These are phyloP conservation scores for Picea abies DNA, from an alignment of 83 land plant species.

Conservation along the genomic window DNA sequence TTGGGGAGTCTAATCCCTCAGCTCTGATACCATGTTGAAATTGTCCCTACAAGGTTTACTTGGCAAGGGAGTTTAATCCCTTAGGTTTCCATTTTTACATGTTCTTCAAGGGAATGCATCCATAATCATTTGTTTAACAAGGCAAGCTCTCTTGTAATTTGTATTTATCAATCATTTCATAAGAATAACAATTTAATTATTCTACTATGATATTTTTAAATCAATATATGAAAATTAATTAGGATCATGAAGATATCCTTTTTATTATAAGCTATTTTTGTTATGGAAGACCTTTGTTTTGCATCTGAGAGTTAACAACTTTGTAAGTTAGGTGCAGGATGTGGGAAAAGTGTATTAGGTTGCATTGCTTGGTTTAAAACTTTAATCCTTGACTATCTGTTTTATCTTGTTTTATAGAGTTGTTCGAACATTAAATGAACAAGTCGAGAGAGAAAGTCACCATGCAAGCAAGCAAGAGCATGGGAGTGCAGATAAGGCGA, in stretches of 20 bases:
- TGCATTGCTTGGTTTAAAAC: neutral
- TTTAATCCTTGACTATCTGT: neutral
- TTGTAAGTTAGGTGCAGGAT: neutral
- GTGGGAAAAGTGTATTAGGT: neutral
- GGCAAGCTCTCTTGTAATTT: neutral
- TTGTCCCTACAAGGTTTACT: no score
- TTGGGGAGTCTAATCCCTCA: no score
- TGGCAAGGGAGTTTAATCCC: no score
- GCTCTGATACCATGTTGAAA: no score
- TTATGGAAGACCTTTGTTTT: neutral
- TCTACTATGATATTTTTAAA: neutral
- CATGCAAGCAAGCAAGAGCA: neutral
- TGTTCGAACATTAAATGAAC: constrained; percentile 82
- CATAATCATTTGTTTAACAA: neutral
- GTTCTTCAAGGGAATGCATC: neutral
- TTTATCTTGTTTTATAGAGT: neutral
- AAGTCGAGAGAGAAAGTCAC: constrained; percentile 27
- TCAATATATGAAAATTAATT: neutral
- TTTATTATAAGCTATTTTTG: neutral
- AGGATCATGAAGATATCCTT: neutral
- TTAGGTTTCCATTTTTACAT: no score
- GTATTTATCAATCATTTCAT: neutral
- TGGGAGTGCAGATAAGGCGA: neutral
- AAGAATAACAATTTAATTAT: neutral
- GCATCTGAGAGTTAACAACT: neutral